Evolutionary conservation across 257 asterid species (phyloP), one percentile per base, ranked within the genome.

Genomic region (Leptodermis oblonga): DNA sequence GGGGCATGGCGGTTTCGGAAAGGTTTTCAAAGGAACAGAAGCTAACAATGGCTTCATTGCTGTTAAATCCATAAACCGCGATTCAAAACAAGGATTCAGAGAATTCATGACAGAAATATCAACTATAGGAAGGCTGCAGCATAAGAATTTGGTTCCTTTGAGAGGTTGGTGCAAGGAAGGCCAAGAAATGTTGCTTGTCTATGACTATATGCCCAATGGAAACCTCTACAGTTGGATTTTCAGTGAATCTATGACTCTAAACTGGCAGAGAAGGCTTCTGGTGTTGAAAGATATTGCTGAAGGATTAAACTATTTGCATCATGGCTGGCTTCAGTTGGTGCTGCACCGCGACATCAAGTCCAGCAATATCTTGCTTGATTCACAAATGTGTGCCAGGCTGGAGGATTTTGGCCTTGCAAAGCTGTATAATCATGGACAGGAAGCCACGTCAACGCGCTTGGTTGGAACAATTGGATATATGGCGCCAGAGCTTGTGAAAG

Each of bases 161-260:
- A 51, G 65, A 52, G 77, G 77, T 28, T 73, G 77, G 77, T 73
- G 77, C 67, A 73, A 73, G 72, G 33, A 53, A 49, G 70, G 64
- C 15, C 63, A 18, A 12, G 68, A 73, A 26, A 61, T 73, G 67
- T 55, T 66, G 39, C 68, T 73, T 39, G 68, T 56, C 49, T 73
- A 66, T 66, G 77, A 73, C 11, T 73, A 56, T 26, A 58, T 73
- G 43, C 77, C 73, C 13, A 73, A 65, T 22, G 77, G 72, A 33
- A 73, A 70, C 58, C 72, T 73, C 2, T 68, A 73, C 51, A 54
- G 52, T 42, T 55, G 64, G 55, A 68, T 66, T 60, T 73, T 65
- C 53, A 64, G 23, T 7, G 31, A 42, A 4, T 39, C 11, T 5
- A 62, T 9, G 22, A 69, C 46, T 14, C 13, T 73, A 6, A 58